Evolutionary conservation across 306 rosid genomes (phyloP), one percentile per base, ranked within the genome.

Genomic region (Acmispon strigosus): DNA sequence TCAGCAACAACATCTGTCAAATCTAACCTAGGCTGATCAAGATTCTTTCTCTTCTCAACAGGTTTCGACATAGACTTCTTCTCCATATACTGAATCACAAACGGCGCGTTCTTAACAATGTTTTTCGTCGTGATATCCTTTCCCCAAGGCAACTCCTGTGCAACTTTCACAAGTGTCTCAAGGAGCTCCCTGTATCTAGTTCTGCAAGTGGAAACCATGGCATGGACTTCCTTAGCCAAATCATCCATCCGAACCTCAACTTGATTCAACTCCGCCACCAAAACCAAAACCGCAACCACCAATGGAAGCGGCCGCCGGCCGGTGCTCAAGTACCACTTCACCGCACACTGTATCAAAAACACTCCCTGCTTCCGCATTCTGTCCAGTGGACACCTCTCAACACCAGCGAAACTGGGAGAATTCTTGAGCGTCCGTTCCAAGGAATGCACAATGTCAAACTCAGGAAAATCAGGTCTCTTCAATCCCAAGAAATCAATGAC

Each of bases 131-230:
- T 92, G 53, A 89, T 80, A 84, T 92, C 89, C 77, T 78, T 86
- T 16, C 97, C 97, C 97, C 97, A 92, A 41, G 96, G 96, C 84
- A 92, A 81, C 36, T 70, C 91, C 56, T 87, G 84, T 0, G 96
- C 96, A 15, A 79, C 93, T 76, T 91, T 76, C 34, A 92, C 97
- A 49, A 92, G 89, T 1, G 78, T 76, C 67, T 87, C 83, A 18
- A 85, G 66, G 51, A 89, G 88, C 81, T 92, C 96, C 68, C 36
- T 83, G 41, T 87, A 86, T 74, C 97, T 76, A 5, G 68, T 29
- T 79, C 56, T 87, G 78, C 92, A 72, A 3, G 97, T 89, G 12
- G 86, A 70, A 61, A 83, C 82, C 14, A 47, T 65, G 5, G 89
- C 87, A 71, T 83, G 86, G 39, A 84, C 77, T 50, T 89, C 90